A percentile compares a stretch with the other conserved stretches of the same genome.
phyloP scores from a whole-genome alignment of 1,139 yeast genomes.

The Citeromyces siamensis region DNA sequence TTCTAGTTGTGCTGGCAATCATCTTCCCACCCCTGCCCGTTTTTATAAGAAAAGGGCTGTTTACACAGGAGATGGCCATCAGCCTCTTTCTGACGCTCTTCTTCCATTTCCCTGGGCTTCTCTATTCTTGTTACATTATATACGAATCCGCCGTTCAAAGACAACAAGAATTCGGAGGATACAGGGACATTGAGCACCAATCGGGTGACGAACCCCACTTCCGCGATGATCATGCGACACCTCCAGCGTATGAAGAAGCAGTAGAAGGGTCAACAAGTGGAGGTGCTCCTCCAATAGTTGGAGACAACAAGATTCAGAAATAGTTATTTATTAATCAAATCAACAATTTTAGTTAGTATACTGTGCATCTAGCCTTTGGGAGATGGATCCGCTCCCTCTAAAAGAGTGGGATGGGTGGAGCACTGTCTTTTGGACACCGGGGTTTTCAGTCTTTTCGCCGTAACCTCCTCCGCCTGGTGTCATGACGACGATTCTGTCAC shows the following conservation, averaged over 20 bases:
- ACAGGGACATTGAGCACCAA: neutral
- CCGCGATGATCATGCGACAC: neutral
- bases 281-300: neutral
- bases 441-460: constrained; percentile 18
- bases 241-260: neutral
- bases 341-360: constrained; percentile 5
- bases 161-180: neutral
- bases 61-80: constrained; percentile 15
- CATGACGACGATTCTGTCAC: constrained; percentile 29
- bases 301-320: constrained; percentile 2
- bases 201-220: neutral
- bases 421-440: constrained; percentile 2
- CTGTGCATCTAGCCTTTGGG: constrained; percentile 6
- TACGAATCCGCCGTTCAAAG: constrained; percentile 12
- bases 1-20: constrained; percentile 16
- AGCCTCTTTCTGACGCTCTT: constrained; percentile 15
- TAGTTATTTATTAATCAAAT: neutral
- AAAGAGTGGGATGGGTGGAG: constrained; percentile 2
- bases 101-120: constrained; percentile 18
- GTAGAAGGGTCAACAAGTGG: constrained; percentile 1
- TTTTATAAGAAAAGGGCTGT: constrained; percentile 17
- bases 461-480: constrained; percentile 46
- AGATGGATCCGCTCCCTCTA: constrained; percentile 8
- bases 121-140: constrained; percentile 11
- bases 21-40: constrained; percentile 21